Evolutionary conservation across 169 alveolate species (phyloP), one percentile per base, ranked within the genome.

Genomic region (Cryptosporidium sp.): DNA sequence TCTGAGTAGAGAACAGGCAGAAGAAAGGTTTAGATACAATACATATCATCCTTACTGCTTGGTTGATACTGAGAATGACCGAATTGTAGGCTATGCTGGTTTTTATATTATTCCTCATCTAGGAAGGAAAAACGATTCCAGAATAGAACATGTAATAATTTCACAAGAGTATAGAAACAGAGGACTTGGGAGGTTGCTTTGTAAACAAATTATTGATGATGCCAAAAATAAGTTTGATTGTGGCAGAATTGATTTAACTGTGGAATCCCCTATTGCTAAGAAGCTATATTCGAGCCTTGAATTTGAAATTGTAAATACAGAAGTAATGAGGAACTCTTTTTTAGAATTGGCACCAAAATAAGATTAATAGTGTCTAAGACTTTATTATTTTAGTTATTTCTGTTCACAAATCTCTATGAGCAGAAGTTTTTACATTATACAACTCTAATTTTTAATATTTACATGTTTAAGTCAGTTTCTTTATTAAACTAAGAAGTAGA

Each of bases 61-160:
- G 48, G 59, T 80, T 16, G 89, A 80, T 62, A 18, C 74, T 16
- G 75, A 59, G 4, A 62, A n/a, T n/a, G 35, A 62, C 37, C 61
- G 21, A 62, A 80, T 80, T 26, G 35, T 80, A 5, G 89, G 80
- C 9, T 80, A 80, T 67, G 89, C 89, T 48, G 75, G 89, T 1
- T 80, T 80, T 59, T 80, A 80, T 18, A 65, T 80, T 31, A 62
- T 80, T 59, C 89, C 89, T 31, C 89, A 80, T 41, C 50, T 80
- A 10, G 89, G 89, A 10, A 59, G 89, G 33, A 59, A 59, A 16
- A 52, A 80, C n/a, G 89, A 80, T 65, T 59, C 89, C 39, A 80
- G 89, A 41, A 62, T 80, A 23, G 89, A 80, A 0, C 89, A 80
- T 62, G 67, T 80, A 62, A 41, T 80, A 21, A 65, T 80, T 37